Evolutionary conservation across 352 stramenopile species (phyloP).

Genomic region (Globisporangium recalcitrans): DNA sequence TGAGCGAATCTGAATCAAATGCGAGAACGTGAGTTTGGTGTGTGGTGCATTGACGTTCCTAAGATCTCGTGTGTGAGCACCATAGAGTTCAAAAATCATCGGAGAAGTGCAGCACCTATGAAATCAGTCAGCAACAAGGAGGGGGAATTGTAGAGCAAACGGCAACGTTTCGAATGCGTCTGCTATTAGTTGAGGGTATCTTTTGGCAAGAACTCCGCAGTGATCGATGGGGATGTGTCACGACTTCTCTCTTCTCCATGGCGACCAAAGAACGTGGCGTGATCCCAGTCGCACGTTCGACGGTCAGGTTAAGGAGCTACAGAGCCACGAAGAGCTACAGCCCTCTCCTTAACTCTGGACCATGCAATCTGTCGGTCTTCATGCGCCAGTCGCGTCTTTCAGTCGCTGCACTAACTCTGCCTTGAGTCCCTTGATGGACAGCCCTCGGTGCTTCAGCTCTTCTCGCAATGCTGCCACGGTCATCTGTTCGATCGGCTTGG

Average conservation of each 20-base stretch:
- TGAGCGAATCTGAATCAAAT: not conserved
- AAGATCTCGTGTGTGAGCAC: not conserved
- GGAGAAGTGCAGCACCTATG: too few relatives aligned
- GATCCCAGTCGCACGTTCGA: not conserved
- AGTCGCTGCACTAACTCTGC: constrained; percentile 76
- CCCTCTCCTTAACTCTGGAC: not conserved
- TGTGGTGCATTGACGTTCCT: not conserved
- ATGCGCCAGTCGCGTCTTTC: constrained; percentile 45
- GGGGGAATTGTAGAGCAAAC: not conserved
- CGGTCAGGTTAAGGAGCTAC: not conserved
- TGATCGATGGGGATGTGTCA: not conserved
- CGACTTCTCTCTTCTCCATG: not conserved
- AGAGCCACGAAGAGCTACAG: not conserved
- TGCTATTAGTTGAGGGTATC: not conserved
- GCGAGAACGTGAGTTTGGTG: not conserved
- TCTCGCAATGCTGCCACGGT: constrained; percentile 67
- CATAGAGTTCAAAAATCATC: too few relatives aligned
- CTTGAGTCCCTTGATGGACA: constrained; percentile 82
- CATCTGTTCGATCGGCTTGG: constrained; percentile 73
- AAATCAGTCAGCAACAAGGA: too few relatives aligned
- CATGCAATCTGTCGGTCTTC: not conserved
- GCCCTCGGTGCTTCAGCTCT: constrained; percentile 64
- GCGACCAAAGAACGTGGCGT: not conserved
- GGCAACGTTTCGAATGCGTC: not conserved
- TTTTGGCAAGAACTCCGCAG: not conserved